phyloP scores from a whole-genome alignment of 805 yeast genomes.

The Sugiyamaella qingdaonensis region DNA sequence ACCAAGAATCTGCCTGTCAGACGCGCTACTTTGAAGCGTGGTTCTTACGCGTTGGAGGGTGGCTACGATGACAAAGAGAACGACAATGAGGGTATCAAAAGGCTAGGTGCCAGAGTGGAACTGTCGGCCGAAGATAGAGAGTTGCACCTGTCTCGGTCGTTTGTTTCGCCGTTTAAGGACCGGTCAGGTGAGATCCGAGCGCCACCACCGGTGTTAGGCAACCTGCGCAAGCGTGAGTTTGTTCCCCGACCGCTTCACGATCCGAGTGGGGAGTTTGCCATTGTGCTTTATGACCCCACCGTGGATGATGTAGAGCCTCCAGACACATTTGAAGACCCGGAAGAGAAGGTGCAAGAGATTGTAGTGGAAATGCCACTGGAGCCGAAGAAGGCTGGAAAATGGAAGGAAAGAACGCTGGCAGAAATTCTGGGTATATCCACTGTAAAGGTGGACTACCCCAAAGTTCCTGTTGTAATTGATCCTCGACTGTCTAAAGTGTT shows the following conservation, averaged over 20 bases:
- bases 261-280: conserved; percentile 89
- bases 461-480: conserved; percentile 94
- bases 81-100: not conserved
- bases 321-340: conserved; percentile 19
- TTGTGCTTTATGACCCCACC: conserved; percentile 92
- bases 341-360: conserved; percentile 19
- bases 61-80: not conserved
- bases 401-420: conserved; percentile 38
- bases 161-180: conserved; percentile 15
- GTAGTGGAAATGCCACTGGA: conserved; percentile 27
- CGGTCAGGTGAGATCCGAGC: conserved; percentile 13
- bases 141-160: not conserved
- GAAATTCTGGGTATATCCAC: conserved; percentile 71
- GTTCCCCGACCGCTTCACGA: conserved; percentile 95
- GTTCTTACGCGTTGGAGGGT: not conserved
- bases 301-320: conserved; percentile 49
- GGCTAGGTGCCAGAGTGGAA: conserved; percentile 5
- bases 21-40: conserved; percentile 3
- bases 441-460: conserved; percentile 53
- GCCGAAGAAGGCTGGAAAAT: conserved; percentile 21
- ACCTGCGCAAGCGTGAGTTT: conserved; percentile 57
- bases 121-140: not conserved
- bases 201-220: conserved; percentile 82
- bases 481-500: conserved; percentile 78
- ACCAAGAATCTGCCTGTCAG: not conserved